Conservation (phyloP, 2,329 filamentous ascomycete genomes). For the Fusarium beomiforme region DNA sequence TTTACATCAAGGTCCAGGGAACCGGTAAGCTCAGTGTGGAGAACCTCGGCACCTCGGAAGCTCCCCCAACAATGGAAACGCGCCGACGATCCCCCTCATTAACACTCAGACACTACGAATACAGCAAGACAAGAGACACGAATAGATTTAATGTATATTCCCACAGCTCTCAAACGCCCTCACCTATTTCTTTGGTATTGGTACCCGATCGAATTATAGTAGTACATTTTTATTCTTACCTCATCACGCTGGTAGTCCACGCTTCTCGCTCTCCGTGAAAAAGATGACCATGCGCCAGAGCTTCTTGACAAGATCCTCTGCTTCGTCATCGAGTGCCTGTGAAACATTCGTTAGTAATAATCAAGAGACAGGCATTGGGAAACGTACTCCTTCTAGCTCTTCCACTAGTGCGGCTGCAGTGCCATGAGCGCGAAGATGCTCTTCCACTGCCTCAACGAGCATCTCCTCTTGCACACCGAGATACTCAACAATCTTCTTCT, state of each 20-base stretch:
- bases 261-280: constrained; percentile 93
- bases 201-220: constrained; percentile 20
- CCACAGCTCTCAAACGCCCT: constrained; percentile 23
- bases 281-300: constrained; percentile 99
- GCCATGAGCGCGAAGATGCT: constrained; percentile 80
- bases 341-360: constrained; percentile 23
- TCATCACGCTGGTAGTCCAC: constrained; percentile 76
- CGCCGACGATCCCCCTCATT: constrained; percentile 22
- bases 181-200: constrained; percentile 18
- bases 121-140: neutral
- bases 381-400: constrained; percentile 82
- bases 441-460: constrained; percentile 90
- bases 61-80: constrained; percentile 18
- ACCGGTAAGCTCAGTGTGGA: constrained; percentile 39
- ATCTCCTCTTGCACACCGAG: constrained; percentile 96
- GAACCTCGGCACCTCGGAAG: constrained; percentile 46
- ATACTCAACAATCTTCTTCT: constrained; percentile 98
- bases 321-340: constrained; percentile 91
- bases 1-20: constrained; percentile 3
- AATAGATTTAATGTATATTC: neutral
- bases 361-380: neutral
- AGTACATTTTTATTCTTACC: constrained; percentile 24
- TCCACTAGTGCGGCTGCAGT: constrained; percentile 83
- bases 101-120: neutral
- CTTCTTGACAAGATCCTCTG: constrained; percentile 93